Evolutionary conservation across 352 stramenopile species (phyloP), one percentile per base, ranked within the genome.

Genomic region (Globisporangium irregulare): DNA sequence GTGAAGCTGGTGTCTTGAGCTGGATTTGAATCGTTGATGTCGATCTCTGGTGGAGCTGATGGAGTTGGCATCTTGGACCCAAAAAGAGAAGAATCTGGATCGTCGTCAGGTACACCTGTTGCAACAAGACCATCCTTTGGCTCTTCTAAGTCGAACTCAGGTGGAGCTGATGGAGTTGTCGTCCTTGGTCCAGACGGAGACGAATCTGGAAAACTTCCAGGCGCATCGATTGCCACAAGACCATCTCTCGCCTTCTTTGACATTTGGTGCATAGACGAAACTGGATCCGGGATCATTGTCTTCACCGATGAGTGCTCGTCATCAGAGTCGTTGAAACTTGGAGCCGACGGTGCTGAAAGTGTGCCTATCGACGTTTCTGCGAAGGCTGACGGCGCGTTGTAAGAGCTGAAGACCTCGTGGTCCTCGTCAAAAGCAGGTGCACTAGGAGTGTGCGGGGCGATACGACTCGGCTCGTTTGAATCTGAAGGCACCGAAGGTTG

Each of bases 301-400:
- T 27, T 64, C 51, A 25, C 12, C 43, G 34, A 59, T 55, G 53
- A 20, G 25, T 51, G n/a, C 50, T 85, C 75, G 7, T 81, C 75
- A 57, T 81, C 78, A 12, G 75, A 83, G 58, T 81, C 73, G 48
- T 75, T 67, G 51, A 85, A 83, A 29, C 54, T 76, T 32, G 78
- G 78, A 27, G 78, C 78, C 1, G 78, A 85, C 7, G 78, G 78
- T 27, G 66, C 56, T 15, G 65, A 70, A 43, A n/a, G 18, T n/a
- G 10, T 43, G 32, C 34, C 5, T n/a, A 59, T 22, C 10, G 20
- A 20, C 0, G 27, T 38, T 0, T 34, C 38, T 3, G 24, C 1
- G 8, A 22, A 18, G 24, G 55, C 41, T 3, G 66, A 69, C 15
- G 70, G 36, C 10, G 59, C 48, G n/a, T 7, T 7, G 27, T 34